Evolutionary conservation across 345 rosid genomes (phyloP), one percentile per base, ranked within the genome.

Genomic region (Eucalyptus guilfoylei): DNA sequence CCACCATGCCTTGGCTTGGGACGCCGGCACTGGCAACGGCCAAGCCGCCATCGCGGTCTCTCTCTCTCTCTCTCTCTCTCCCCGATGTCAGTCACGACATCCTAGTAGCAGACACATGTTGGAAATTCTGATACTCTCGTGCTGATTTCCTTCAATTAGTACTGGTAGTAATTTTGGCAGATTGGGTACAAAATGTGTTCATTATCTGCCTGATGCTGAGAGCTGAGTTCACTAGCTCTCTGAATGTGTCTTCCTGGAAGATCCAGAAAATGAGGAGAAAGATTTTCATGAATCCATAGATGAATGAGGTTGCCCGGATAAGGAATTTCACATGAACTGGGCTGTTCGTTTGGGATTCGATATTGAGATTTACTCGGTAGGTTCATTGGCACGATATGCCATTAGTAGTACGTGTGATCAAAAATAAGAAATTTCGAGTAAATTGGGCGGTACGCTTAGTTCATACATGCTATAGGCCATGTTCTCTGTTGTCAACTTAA

Each of bases 21-120:
- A 96, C 76, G 96, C 87, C 49, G 99, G 96, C 91, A 94, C 94
- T 14, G 96, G 97, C 80, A 95, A 93, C 48, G 97, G 97, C 86
- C 97, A 95, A 92, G 97, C 97, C 30, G 96, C 96, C 87, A 86
- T 94, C 62, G 92, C 93, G 88, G 97, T 95, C 49, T 91, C 91
- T 34, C 76, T 80, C 64, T n/a, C 23, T 69, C 52, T 86, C 86
- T 19, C 49, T 34, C 76, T 80, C 64, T 86, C 86, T 17, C 48
- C 49, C 45, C n/a, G 24, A 40, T 67, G 11, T 87, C 37, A 19
- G 50, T 80, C 7, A 80, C 40, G 40, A 37, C 4, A 4, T 37
- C 40, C 40, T 37, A 37, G 40, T 37, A 37, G 40, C 3, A 37
- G 40, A 37, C 40, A 37, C 28, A 8, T 54, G 58, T 54, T 19